Evolutionary conservation across 129 eudicot species (phyloP).

Genomic region (Centella asiatica): DNA sequence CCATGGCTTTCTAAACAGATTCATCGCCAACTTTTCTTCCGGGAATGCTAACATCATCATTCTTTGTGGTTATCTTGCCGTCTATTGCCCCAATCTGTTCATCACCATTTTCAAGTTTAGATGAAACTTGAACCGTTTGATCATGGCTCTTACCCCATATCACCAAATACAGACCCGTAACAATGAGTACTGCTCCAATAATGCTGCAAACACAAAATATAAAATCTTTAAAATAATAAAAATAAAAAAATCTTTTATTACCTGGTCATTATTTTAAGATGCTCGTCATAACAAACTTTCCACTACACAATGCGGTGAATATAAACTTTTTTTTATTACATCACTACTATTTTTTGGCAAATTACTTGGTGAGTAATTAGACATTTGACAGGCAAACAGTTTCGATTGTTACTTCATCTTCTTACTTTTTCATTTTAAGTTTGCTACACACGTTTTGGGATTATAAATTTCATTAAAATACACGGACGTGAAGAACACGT

Average conservation of each 20-base stretch:
- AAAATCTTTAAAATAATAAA: neutral
- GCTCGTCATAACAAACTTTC: too few species aligned
- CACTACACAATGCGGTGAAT: too few species aligned
- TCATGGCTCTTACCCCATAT: slow-evolving; percentile 75
- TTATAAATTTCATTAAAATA: too few species aligned
- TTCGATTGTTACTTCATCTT: too few species aligned
- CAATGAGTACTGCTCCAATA: slow-evolving; percentile 47
- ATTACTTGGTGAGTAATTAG: too few species aligned
- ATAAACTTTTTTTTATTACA: too few species aligned
- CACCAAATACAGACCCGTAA: slow-evolving; percentile 46
- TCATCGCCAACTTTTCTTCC: neutral
- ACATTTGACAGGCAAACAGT: too few species aligned
- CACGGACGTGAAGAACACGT: too few species aligned
- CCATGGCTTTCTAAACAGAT: neutral
- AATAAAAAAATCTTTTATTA: too few species aligned
- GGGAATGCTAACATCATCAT: neutral
- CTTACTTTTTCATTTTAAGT: too few species aligned
- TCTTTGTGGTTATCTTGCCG: neutral
- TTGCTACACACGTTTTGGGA: too few species aligned
- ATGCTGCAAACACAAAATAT: slow-evolving; percentile 35
- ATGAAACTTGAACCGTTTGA: slow-evolving; percentile 6
- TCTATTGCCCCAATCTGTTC: neutral
- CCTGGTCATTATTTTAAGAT: neutral
- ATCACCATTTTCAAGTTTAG: slow-evolving; percentile 20
- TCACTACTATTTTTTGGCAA: too few species aligned